Evolutionary conservation across 2,329 filamentous ascomycete species (phyloP).

Genomic region (Cordyceps cateniannulata): DNA sequence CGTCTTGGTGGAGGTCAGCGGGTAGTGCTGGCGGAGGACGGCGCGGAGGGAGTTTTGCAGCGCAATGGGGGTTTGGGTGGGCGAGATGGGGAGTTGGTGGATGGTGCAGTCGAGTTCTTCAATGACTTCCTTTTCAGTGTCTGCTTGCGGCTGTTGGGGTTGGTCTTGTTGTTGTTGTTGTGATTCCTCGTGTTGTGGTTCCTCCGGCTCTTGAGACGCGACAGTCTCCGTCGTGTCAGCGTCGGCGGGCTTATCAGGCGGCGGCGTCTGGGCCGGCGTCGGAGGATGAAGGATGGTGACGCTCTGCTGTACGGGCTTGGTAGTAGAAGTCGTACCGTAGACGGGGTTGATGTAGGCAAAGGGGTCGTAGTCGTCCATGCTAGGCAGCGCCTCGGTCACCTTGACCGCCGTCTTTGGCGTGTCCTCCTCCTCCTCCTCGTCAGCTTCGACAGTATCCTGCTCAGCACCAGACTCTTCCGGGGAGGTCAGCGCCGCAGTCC

Average conservation of each 20-base stretch:
- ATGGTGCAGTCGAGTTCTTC: conserved; percentile 32
- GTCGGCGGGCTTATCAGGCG: conserved; percentile 20
- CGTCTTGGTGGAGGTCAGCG: conserved; percentile 34
- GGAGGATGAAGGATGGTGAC: conserved; percentile 30
- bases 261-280: conserved; percentile 38
- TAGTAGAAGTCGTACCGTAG: conserved; percentile 13
- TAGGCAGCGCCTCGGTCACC: conserved; percentile 1
- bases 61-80: conserved; percentile 41
- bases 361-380: conserved; percentile 40
- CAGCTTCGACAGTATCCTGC: background rate
- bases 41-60: conserved; percentile 53
- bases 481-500: background rate
- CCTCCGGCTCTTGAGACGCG: background rate
- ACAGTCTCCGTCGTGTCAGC: background rate
- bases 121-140: conserved; percentile 13
- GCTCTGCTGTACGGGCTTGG: conserved; percentile 19
- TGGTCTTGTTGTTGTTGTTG: background rate
- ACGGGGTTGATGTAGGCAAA: conserved; percentile 31
- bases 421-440: background rate
- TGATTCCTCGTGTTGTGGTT: background rate
- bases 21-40: conserved; percentile 45
- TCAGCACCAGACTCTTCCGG: background rate
- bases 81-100: conserved; percentile 35
- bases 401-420: conserved; percentile 4
- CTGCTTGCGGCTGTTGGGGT: background rate